Base-by-base conservation (phyloP, 1,284 basidiomycete species). In the Cryptococcus sp. region DNA sequence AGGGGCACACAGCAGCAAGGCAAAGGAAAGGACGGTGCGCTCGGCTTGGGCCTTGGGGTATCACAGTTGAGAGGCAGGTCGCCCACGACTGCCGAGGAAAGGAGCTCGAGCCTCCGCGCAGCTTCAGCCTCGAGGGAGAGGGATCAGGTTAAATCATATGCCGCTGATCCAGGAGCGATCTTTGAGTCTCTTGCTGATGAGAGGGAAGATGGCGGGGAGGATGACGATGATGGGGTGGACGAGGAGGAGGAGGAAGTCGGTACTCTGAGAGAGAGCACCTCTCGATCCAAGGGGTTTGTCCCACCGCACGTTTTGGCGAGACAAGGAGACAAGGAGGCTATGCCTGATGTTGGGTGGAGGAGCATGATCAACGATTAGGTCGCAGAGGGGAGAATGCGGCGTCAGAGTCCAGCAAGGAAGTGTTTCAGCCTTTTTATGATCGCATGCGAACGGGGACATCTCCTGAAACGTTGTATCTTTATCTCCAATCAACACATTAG, bases 251-350 rank as follows among this genome's bases (percentile, higher is more conserved):
- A 61, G 16, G 54, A 65, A 6, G 55, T 50, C 15, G 69, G 69
- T 11, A 69, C 70, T 13, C 47, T 69, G 60, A 57, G 62, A 42
- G 64, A 70, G 8, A 35, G 30, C 13, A 35, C 13, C 30, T 35
- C 30, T 35, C 7, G 30, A 35, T 57, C 51, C 17, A 57, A 54
- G 55, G 56, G 58, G 38, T 77, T 77, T 57, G 63, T 75, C 20
- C 75, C 75, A 25, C 75, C 75, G 4, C 75, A 77, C 60, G 67
- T 75, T 1, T 52, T 73, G 23, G 70, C 69, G 4, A 61, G 65
- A 56, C 62, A 66, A 50, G 54, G 60, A 7, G 65, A 64, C 19
- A 66, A 57, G 35, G 52, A 59, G 48, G 51, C 66, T 39, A 47
- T 60, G 46, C 54, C 60, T 11, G 63, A 67, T 52, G 65, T 68